Conservation (phyloP, 2,329 filamentous ascomycete species). For the Hymenoscyphus fructigenus region DNA sequence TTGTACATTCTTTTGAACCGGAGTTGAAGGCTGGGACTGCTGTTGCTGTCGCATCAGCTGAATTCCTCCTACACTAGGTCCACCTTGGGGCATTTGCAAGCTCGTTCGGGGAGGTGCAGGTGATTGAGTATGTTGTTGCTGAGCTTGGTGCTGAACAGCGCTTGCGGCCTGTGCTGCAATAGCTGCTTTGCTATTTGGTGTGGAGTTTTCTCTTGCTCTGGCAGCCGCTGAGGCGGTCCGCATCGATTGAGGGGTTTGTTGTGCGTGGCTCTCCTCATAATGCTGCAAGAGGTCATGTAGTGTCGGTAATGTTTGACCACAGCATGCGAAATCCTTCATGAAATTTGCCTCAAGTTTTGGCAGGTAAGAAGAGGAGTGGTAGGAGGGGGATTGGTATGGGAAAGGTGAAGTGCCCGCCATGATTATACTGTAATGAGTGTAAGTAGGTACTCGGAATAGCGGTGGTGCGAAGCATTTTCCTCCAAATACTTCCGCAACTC, state of each 20-base stretch:
- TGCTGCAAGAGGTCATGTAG: slow-evolving; percentile 94
- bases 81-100: slow-evolving; percentile 33
- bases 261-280: slow-evolving; percentile 92
- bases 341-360: slow-evolving; percentile 97
- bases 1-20: slow-evolving; percentile 32
- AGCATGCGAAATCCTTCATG: slow-evolving; percentile 96
- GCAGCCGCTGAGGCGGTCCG: slow-evolving; percentile 39
- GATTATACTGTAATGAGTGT: slow-evolving; percentile 65
- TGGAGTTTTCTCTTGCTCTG: slow-evolving; percentile 44
- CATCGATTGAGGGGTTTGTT: slow-evolving; percentile 55
- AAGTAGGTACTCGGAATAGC: slow-evolving; percentile 24
- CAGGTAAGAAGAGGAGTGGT: slow-evolving; percentile 93
- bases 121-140: slow-evolving; percentile 37
- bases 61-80: slow-evolving; percentile 34
- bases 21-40: slow-evolving; percentile 36
- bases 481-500: background rate
- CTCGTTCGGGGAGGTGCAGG: slow-evolving; percentile 26
- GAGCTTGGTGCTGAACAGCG: slow-evolving; percentile 50
- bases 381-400: slow-evolving; percentile 85
- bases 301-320: slow-evolving; percentile 82
- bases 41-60: slow-evolving; percentile 38
- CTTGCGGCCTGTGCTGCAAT: slow-evolving; percentile 33
- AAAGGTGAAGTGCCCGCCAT: slow-evolving; percentile 98
- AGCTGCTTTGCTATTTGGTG: slow-evolving; percentile 48
- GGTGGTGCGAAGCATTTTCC: slow-evolving; percentile 19